These are phyloP conservation scores for Maudiozyma saulgeensis DNA, from an alignment of 805 yeast species.

Conservation along the genomic window DNA sequence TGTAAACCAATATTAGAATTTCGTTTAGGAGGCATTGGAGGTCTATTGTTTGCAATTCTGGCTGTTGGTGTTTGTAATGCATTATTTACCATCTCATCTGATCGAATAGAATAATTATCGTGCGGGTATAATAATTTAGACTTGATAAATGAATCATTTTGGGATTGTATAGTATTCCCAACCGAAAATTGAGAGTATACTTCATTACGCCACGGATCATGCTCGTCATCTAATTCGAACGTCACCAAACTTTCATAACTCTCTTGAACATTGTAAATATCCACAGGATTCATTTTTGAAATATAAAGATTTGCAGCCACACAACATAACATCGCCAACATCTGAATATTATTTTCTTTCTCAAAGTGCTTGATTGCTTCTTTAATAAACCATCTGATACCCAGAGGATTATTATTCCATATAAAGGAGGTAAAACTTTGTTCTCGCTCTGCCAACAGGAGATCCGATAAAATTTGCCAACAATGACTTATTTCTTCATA, in stretches of 20 bases:
- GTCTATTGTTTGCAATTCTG: neutral
- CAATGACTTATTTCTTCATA: constrained; percentile 56
- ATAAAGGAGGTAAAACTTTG: constrained; percentile 33
- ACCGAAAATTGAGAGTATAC: constrained; percentile 8
- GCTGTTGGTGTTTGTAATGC: neutral
- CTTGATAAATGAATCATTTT: constrained; percentile 1
- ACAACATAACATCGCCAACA: constrained; percentile 84
- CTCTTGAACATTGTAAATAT: neutral
- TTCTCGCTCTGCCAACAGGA: constrained; percentile 24
- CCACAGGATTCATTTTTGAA: neutral
- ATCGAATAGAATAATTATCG: constrained; percentile 14
- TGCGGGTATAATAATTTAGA: neutral
- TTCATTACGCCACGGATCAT: constrained; percentile 8
- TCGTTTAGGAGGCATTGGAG: neutral
- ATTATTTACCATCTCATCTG: constrained; percentile 20
- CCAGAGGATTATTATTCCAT: constrained; percentile 82
- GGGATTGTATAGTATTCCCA: neutral
- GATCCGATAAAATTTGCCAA: constrained; percentile 53
- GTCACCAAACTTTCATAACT: constrained; percentile 16
- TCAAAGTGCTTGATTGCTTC: constrained; percentile 60
- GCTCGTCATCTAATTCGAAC: constrained; percentile 8
- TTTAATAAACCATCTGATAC: constrained; percentile 54
- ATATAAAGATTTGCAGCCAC: constrained; percentile 35
- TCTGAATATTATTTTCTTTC: constrained; percentile 58
- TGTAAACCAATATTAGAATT: constrained; percentile 1